Evolutionary conservation across 2,329 filamentous ascomycete species (phyloP).

Genomic region (Alternaria tenuissima): DNA sequence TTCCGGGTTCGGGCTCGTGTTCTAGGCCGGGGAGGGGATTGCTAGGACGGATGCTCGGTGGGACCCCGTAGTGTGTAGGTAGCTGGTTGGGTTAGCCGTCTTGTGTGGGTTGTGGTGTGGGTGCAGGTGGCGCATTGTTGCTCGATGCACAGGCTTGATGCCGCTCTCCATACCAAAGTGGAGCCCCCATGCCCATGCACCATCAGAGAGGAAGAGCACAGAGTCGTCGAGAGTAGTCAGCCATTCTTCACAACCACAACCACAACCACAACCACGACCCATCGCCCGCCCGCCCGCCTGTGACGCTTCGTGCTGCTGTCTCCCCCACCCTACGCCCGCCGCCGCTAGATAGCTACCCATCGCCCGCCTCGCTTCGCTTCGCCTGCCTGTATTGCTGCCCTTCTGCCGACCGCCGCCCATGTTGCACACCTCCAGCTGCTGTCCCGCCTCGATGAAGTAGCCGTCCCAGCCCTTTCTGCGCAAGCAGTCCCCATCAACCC

Average conservation of each 20-base stretch:
- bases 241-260: background rate
- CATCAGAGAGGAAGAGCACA: background rate
- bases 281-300: background rate
- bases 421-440: slow-evolving; percentile 30
- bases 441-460: slow-evolving; percentile 50
- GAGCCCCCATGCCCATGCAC: slow-evolving; percentile 7
- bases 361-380: slow-evolving; percentile 7
- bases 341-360: background rate
- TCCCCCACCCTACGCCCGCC: background rate
- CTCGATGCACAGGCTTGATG: slow-evolving; percentile 12
- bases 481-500: slow-evolving; percentile 39
- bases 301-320: background rate
- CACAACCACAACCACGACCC: background rate
- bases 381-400: slow-evolving; percentile 5
- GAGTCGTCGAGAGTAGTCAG: background rate
- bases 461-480: slow-evolving; percentile 46
- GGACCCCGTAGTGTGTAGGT: slow-evolving; percentile 10
- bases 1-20: background rate
- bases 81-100: background rate
- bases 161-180: slow-evolving; percentile 19
- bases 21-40: slow-evolving; percentile 4
- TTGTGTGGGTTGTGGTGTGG: slow-evolving; percentile 1
- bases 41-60: slow-evolving; percentile 6
- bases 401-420: slow-evolving; percentile 25
- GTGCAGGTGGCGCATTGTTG: slow-evolving; percentile 19